Base-by-base conservation (phyloP, 192 early-diverging fungal genomes). In the Mortierella claussenii region DNA sequence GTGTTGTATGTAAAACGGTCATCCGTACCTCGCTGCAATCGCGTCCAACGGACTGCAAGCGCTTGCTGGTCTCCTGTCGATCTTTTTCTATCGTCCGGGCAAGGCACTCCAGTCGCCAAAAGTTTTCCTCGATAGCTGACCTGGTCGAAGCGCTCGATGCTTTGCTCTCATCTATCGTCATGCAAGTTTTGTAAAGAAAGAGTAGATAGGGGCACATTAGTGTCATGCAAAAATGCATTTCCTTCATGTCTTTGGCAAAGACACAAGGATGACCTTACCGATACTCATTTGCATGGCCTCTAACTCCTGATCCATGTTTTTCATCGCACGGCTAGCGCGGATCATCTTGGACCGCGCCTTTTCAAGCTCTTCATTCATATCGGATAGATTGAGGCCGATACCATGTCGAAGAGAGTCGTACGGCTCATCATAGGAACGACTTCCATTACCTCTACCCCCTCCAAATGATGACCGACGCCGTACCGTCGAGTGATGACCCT, bases 121-220 rank as follows among this genome's bases (percentile, higher is more conserved):
- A 67, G 47, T 76, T 76, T 37, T 76, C 73, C n/a, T 76, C 73
- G 18, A 76, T 54, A 1, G 73, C 73, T 18, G 73, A 40, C 51
- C 73, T 66, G 20, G 63, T 53, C 3, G 49, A 61, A 4, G 73
- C 73, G 56, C 43, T 67, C 12, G 73, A 55, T 21, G 42, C 59
- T 37, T 76, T 76, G 64, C 46, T 66, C 51, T 62, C 58, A 53
- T 76, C 73, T 76, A 66, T 54, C 17, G 7, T 15, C 10, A 27
- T 46, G 45, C 21, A 4, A 46, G 7, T 4, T 10, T 20, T 46
- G 45, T 15, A 8, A 49, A 26, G 27, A 26, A 5, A 4, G 21
- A 3, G 21, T 21, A 4, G 21, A 24, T 3, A 32, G 18, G 21
- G 23, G 10, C 36, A 42, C 10, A 42, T 6, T 8, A 42, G 30